Conservation (phyloP, 495 filamentous ascomycete genomes). For the Xylaria bambusicola region DNA sequence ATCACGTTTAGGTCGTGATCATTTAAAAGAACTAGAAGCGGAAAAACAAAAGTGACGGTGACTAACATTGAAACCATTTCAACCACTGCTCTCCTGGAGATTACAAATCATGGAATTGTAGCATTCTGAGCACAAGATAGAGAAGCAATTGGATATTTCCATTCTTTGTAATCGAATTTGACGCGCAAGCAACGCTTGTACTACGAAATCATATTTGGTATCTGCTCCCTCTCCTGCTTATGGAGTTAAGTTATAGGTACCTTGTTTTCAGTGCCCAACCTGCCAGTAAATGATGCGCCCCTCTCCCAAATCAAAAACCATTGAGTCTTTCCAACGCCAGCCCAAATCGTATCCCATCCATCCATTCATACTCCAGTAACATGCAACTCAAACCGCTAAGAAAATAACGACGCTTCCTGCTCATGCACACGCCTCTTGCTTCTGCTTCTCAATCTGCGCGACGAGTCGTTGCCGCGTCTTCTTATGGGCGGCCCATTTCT, state of each 20-base stretch:
- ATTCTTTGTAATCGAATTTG: too few relatives aligned
- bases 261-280: constrained; percentile 1
- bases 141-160: too few relatives aligned
- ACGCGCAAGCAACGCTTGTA: not conserved
- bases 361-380: too few relatives aligned
- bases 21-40: too few relatives aligned
- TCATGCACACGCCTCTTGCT: not conserved
- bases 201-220: not conserved
- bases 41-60: too few relatives aligned
- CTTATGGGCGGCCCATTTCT: constrained; percentile 43
- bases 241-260: not conserved
- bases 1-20: too few relatives aligned
- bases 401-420: not conserved
- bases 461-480: constrained; percentile 39
- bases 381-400: not conserved
- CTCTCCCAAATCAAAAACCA: not conserved
- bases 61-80: too few relatives aligned
- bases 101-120: too few relatives aligned
- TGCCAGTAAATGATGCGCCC: not conserved
- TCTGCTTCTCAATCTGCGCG: constrained; percentile 36
- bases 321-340: not conserved
- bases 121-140: too few relatives aligned
- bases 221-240: not conserved
- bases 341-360: not conserved
- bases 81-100: too few relatives aligned